Percentiles rank a stretch among this genome's conserved stretches.
Conservation (phyloP, 768 basidiomycete species). For the Amanita rubescens region DNA sequence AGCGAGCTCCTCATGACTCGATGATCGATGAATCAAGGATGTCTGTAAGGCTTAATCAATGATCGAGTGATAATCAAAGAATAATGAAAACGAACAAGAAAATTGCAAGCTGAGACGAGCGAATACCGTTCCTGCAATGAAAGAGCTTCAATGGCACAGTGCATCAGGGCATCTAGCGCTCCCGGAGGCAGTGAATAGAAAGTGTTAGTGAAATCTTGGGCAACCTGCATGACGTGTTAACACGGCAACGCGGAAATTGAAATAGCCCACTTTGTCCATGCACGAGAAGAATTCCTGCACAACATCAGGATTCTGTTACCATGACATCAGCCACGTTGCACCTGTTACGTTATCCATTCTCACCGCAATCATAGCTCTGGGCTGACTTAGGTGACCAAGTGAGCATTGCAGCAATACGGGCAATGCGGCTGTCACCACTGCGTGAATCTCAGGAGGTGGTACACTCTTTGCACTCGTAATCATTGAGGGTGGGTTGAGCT, state of each 20-base stretch:
- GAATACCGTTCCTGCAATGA: constrained; percentile 80
- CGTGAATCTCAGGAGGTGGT: constrained; percentile 48
- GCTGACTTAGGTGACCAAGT: constrained; percentile 42
- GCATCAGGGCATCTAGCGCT: constrained; percentile 59
- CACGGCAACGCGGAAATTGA: neutral
- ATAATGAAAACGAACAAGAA: constrained; percentile 51
- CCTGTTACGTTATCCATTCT: constrained; percentile 17
- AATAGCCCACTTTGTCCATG: constrained; percentile 56
- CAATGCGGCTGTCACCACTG: constrained; percentile 47
- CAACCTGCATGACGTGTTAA: constrained; percentile 25
- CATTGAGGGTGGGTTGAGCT: constrained; percentile 68
- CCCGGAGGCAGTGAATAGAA: constrained; percentile 61
- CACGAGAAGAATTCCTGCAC: constrained; percentile 86
- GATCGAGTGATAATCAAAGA: neutral
- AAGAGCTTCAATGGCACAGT: constrained; percentile 60
- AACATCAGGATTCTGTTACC: constrained; percentile 76
- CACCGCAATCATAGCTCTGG: constrained; percentile 66
- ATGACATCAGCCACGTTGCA: neutral
- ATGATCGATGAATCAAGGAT: constrained; percentile 53
- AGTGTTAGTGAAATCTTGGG: constrained; percentile 50
- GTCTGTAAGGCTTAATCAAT: neutral
- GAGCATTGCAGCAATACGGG: constrained; percentile 54
- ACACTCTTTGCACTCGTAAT: constrained; percentile 38
- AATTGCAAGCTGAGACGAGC: constrained; percentile 72
- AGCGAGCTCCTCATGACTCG: constrained; percentile 53